Evolutionary conservation across 768 basidiomycete genomes (phyloP), one percentile per base, ranked within the genome.

Genomic region (Paxillus rubicundulus): DNA sequence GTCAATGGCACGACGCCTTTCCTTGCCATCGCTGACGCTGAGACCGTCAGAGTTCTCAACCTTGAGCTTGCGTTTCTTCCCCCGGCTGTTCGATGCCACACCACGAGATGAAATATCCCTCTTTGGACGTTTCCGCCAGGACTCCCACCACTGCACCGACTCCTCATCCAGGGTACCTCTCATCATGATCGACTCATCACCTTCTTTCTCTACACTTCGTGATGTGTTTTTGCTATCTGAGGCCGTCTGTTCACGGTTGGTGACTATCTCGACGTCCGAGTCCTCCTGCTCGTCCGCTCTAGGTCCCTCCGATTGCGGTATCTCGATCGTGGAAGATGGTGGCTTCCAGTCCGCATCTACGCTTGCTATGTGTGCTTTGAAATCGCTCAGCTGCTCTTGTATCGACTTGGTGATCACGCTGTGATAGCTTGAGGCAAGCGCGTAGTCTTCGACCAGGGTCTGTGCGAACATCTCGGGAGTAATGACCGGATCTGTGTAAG

Each of bases 391-490:
- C 61, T 97, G 92, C 61, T 96, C 93, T 56, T 92, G 85, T 53
- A 99, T 96, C 16, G 85, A 76, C 66, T 89, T 87, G 40, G 82
- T 76, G 66, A 97, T 93, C 43, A 84, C 68, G 17, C 71, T 59
- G 60, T 85, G 83, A 62, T 87, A 87, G 50, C 72, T 77, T 21
- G 81, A 66, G 0, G 88, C 77, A 28, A 98, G 82, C 13, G 75
- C 72, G 60, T 98, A 96, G 70, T 99, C 97, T 62, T 96, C 95
- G 18, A 96, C 84, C 17, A 98, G 75, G 14, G 87, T 85, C 61
- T 92, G 86, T 7, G 95, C 96, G 59, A 98, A 97, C 37, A 83
- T 70, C 65, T 96, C 92, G 2, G 94, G 92, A 0, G 92, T 92
- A 27, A 98, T 84, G 44, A 93, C 73, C 1, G 91, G 86, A 70